Base-by-base conservation (phyloP, 371 early-diverging fungal species). In the Mortierella sp. region DNA sequence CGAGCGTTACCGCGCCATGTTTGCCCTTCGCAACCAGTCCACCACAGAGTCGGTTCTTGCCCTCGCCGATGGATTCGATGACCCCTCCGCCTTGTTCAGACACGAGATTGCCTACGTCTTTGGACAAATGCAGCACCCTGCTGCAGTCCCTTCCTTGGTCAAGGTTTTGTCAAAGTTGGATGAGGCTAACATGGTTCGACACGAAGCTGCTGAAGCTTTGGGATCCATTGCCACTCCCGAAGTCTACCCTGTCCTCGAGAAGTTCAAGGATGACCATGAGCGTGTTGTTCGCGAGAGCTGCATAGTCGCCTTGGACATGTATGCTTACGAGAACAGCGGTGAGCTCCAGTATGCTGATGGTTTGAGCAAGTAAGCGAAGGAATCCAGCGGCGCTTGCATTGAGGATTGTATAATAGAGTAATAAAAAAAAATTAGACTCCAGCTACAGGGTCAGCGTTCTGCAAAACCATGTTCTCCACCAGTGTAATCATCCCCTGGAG, bases 131-230 rank as follows among this genome's bases (percentile, higher is more conserved):
- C 96, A 96, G 82, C 94, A 96, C 71, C 90, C 91, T 46, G 95
- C 93, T 4, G 87, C 92, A 30, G 94, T 97, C 1, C 95, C 95
- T 31, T 88, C 95, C 27, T 84, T 99, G 56, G 86, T 92, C 21
- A 85, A 91, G 64, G 89, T 91, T 23, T 82, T 95, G 44, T 81
- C 83, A 41, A 92, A 97, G 73, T 62, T 83, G 21, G 70, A 81
- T 15, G 99, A 99, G 81, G 90, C 87, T 23, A 86, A 92, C 60
- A 99, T 99, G 98, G 99, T 99, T 8, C 92, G 99, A 32, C 99
- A 99, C 78, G 99, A 99, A 84, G 93, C 94, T 60, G 99, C 99
- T 26, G 99, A 99, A 85, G 99, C 99, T 7, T 83, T 99, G 53
- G 99, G 99, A n/a, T 94, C 97, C 3, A 97, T 99, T 78, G 99